Percentiles rank a stretch among this genome's conserved stretches.
phyloP scores from a whole-genome alignment of 2,329 filamentous ascomycete genomes.

The Pseudocercospora ulei region DNA sequence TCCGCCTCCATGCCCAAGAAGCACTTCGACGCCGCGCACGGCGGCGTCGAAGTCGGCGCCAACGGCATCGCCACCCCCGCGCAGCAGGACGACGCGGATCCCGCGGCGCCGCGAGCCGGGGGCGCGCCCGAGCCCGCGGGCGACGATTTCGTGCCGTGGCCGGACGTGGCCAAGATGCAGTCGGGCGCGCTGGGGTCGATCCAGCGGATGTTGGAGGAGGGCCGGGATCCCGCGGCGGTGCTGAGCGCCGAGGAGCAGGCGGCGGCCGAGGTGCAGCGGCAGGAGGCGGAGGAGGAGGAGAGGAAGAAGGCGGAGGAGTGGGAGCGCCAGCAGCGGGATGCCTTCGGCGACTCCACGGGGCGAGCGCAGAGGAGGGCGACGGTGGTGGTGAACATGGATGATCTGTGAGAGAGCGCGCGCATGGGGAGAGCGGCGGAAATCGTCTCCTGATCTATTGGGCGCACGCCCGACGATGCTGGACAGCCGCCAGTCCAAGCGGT shows the following conservation, averaged over 20 bases:
- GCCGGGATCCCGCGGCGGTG: constrained; percentile 49
- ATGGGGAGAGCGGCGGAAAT: no score
- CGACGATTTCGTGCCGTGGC: constrained; percentile 64
- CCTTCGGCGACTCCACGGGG: constrained; percentile 14
- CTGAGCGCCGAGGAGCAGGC: constrained; percentile 40
- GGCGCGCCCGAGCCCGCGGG: constrained; percentile 38
- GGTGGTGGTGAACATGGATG: constrained; percentile 33
- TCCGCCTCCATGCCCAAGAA: constrained; percentile 9
- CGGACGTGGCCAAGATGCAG: constrained; percentile 58
- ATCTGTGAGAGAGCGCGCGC: constrained; percentile 14
- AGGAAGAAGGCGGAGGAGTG: constrained; percentile 30
- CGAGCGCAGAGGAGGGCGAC: constrained; percentile 19
- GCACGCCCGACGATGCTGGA: no score
- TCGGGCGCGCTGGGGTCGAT: constrained; percentile 54
- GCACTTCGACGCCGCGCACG: constrained; percentile 5
- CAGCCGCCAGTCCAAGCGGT: no score
- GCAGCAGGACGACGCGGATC: constrained; percentile 20
- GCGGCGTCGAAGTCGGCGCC: constrained; percentile 13
- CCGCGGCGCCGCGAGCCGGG: constrained; percentile 34
- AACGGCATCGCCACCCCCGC: constrained; percentile 32
- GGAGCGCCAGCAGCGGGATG: constrained; percentile 14
- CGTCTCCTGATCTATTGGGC: no score
- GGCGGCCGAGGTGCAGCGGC: constrained; percentile 31
- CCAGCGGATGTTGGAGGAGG: constrained; percentile 53
- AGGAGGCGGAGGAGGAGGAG: constrained; percentile 37